These are phyloP conservation scores for Excoecaria cochinchinensis DNA, from an alignment of 345 rosid species.

Conservation along the genomic window DNA sequence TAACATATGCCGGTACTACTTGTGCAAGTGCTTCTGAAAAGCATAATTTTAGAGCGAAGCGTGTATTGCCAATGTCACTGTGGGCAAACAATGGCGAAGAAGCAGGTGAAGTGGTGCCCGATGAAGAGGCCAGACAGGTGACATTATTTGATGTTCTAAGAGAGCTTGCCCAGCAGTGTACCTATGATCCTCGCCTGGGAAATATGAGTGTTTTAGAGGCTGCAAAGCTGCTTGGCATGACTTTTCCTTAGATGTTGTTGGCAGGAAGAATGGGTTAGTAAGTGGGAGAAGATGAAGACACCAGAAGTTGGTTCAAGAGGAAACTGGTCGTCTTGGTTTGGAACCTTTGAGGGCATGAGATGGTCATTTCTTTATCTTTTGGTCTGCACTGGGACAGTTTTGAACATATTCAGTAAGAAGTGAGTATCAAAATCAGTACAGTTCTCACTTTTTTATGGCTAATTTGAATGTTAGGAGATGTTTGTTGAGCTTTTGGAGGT, in stretches of 20 bases:
- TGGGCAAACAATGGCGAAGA: conserved; percentile 4
- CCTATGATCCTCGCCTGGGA: conserved; percentile 6
- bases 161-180: conserved; percentile 14
- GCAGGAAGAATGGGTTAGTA: neutral
- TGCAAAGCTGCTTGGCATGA: conserved; percentile 21
- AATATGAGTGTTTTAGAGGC: conserved; percentile 11
- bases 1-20: conserved; percentile 14
- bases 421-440: neutral
- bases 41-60: conserved; percentile 17
- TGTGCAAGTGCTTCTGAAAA: neutral
- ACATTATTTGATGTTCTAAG: conserved; percentile 30
- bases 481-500: neutral
- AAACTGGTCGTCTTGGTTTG: neutral
- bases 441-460: neutral
- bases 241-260: conserved; percentile 20
- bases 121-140: neutral
- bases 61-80: neutral
- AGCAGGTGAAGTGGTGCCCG: neutral
- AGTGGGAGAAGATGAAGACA: neutral
- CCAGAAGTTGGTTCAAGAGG: neutral
- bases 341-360: neutral
- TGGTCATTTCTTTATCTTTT: neutral
- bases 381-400: neutral
- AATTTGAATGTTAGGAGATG: neutral
- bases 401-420: neutral